phyloP scores from a whole-genome alignment of 805 yeast species.

The Diddensiella santjacobensis region DNA sequence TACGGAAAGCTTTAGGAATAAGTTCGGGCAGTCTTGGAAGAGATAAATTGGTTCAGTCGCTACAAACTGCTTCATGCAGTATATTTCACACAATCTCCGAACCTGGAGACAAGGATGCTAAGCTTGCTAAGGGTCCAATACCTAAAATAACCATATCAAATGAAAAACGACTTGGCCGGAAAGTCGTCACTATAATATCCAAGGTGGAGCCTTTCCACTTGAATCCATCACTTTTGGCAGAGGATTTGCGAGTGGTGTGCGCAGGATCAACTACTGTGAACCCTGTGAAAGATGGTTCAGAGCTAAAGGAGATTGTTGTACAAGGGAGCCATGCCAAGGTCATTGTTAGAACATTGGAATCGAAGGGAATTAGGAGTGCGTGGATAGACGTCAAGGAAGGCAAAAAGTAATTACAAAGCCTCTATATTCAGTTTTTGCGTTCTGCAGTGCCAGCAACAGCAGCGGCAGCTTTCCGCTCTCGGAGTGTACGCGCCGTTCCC shows the following conservation, averaged over 20 bases:
- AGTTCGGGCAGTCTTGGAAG: slow-evolving; percentile 32
- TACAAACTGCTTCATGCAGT: slow-evolving; percentile 44
- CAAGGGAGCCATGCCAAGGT: slow-evolving; percentile 84
- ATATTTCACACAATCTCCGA: slow-evolving; percentile 45
- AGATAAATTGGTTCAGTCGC: slow-evolving; percentile 36
- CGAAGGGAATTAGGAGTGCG: slow-evolving; percentile 58
- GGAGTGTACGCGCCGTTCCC: slow-evolving; percentile 30
- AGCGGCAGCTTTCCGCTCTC: slow-evolving; percentile 22
- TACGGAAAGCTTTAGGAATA: slow-evolving; percentile 44
- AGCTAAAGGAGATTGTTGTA: slow-evolving; percentile 68
- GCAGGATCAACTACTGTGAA: slow-evolving; percentile 79
- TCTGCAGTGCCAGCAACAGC: neutral
- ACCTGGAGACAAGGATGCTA: slow-evolving; percentile 42
- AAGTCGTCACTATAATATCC: slow-evolving; percentile 66
- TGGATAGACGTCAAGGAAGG: slow-evolving; percentile 44
- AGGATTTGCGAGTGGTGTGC: slow-evolving; percentile 69
- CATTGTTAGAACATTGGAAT: slow-evolving; percentile 54
- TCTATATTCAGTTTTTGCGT: no score
- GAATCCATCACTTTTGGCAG: slow-evolving; percentile 61
- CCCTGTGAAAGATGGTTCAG: slow-evolving; percentile 42
- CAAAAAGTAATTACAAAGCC: slow-evolving; percentile 5
- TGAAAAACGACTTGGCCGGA: slow-evolving; percentile 77
- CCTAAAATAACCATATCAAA: slow-evolving; percentile 66
- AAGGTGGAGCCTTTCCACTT: slow-evolving; percentile 67
- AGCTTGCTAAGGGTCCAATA: slow-evolving; percentile 57